Evolutionary conservation across 2,329 filamentous ascomycete species (phyloP).

Genomic region (Talaromyces sp.): DNA sequence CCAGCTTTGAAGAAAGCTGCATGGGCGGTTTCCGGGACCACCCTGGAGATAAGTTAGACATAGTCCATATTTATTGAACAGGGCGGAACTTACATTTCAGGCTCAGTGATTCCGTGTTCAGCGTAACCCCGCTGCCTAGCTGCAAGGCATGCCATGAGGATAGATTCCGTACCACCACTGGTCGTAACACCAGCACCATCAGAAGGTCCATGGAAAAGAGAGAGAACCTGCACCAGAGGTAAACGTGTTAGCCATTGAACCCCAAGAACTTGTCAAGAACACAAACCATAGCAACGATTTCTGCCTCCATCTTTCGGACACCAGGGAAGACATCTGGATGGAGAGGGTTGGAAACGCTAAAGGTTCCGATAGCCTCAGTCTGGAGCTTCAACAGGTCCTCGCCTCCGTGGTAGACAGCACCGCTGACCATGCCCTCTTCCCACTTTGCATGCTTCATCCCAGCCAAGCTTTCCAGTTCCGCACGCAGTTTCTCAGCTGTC

Average conservation of each 20-base stretch:
- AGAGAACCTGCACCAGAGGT: conserved; percentile 54
- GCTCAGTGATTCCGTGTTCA: conserved; percentile 83
- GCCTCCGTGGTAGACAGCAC: conserved; percentile 94
- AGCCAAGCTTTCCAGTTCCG: conserved; percentile 72
- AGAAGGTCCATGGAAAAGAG: conserved; percentile 83
- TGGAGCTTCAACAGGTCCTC: conserved; percentile 75
- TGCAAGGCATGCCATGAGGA: conserved; percentile 88
- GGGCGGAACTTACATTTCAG: conserved; percentile 70
- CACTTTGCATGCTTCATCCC: conserved; percentile 90
- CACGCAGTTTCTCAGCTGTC: conserved; percentile 69
- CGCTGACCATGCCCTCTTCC: conserved; percentile 93
- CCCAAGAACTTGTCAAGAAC: conserved; percentile 6
- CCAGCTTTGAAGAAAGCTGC: conserved; percentile 94
- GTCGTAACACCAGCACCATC: conserved; percentile 84
- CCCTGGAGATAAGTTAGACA: conserved; percentile 49
- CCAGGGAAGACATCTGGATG: conserved; percentile 98
- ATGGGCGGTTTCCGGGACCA: conserved; percentile 89
- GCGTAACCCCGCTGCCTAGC: conserved; percentile 82
- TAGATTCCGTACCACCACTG: conserved; percentile 90
- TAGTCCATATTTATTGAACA: not conserved
- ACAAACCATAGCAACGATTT: conserved; percentile 88
- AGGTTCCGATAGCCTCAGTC: conserved; percentile 87
- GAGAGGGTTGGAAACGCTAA: conserved; percentile 93
- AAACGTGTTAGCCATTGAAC: not conserved
- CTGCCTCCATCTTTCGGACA: conserved; percentile 98